Percentiles rank a stretch among this genome's conserved stretches.
Evolutionary conservation across 2,329 filamentous ascomycete species (phyloP).

Genomic region (Proliferodiscus dingleyae): DNA sequence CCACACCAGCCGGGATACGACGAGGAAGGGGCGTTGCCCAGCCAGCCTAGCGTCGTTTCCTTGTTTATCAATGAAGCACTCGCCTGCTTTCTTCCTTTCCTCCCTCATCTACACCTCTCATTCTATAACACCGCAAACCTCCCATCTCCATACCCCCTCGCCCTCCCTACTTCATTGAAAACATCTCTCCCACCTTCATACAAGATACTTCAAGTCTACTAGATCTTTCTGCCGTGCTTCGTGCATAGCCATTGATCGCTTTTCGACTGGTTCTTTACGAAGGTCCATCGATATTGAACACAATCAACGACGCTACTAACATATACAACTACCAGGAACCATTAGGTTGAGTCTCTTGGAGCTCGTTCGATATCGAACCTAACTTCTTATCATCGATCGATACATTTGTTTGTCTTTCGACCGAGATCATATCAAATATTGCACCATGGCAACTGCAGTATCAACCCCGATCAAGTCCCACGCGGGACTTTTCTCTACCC

Average conservation of each 20-base stretch:
- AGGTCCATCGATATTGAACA: conserved; percentile 44
- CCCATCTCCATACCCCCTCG: no score
- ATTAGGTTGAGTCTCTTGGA: conserved; percentile 58
- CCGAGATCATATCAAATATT: conserved; percentile 38
- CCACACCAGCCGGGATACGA: background rate
- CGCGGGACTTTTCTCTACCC: conserved; percentile 83
- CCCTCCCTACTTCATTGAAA: conserved; percentile 21
- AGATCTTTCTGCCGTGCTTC: conserved; percentile 44
- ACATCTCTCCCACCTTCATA: conserved; percentile 23
- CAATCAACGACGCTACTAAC: conserved; percentile 43
- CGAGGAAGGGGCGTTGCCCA: no score
- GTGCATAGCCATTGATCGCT: conserved; percentile 43
- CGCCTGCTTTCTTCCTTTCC: conserved; percentile 22
- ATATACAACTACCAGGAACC: conserved; percentile 46
- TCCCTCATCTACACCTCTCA: conserved; percentile 31
- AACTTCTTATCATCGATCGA: conserved; percentile 37
- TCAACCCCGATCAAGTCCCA: conserved; percentile 95
- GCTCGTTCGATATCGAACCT: conserved; percentile 44
- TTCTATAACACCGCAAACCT: no score
- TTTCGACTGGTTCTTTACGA: conserved; percentile 42
- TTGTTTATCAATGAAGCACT: conserved; percentile 5
- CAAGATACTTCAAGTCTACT: conserved; percentile 33
- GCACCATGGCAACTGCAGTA: conserved; percentile 77
- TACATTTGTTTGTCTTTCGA: conserved; percentile 47
- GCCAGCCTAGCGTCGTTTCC: background rate